A percentile compares a stretch with the other conserved stretches of the same genome.
Evolutionary conservation across 768 basidiomycete species (phyloP).

Genomic region (Trametes cingulata): DNA sequence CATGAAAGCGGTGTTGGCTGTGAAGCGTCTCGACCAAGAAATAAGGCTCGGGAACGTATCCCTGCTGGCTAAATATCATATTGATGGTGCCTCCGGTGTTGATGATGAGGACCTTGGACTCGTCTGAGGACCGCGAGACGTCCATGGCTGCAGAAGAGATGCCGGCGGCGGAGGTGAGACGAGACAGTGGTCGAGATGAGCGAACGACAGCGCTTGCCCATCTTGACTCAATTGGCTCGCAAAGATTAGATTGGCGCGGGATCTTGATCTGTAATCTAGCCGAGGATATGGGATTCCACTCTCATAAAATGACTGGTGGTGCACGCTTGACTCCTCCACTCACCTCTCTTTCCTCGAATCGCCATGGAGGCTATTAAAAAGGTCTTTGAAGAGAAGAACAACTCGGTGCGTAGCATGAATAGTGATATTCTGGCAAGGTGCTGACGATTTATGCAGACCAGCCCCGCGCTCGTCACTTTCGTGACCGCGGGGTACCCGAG

Average conservation of each 20-base stretch:
- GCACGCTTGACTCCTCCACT: conserved; percentile 11
- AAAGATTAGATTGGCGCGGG: conserved; percentile 20
- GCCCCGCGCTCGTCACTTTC: conserved; percentile 78
- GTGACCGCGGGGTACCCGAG: conserved; percentile 93
- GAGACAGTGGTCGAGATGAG: conserved; percentile 11
- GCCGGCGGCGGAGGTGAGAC: conserved; percentile 1
- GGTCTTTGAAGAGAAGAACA: conserved; percentile 67
- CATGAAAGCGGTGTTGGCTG: conserved; percentile 88
- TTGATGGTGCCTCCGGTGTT: conserved; percentile 93
- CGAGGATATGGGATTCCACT: background rate
- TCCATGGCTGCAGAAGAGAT: conserved; percentile 41
- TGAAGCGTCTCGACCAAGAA: conserved; percentile 83
- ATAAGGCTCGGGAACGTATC: conserved; percentile 84
- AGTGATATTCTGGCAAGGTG: background rate
- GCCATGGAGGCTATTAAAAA: conserved; percentile 71
- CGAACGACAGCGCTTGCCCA: conserved; percentile 13
- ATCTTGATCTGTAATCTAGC: conserved; percentile 7
- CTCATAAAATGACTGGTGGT: conserved; percentile 20
- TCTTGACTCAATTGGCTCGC: background rate
- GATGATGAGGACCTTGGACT: conserved; percentile 81
- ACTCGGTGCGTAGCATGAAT: conserved; percentile 50
- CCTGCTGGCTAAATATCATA: conserved; percentile 76
- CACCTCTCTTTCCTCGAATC: conserved; percentile 10
- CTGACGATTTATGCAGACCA: conserved; percentile 11
- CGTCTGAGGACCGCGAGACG: conserved; percentile 51